Percentiles rank a stretch among this genome's conserved stretches.
These are phyloP conservation scores for Auricularia sp. DNA, from an alignment of 768 basidiomycete species.

Conservation along the genomic window DNA sequence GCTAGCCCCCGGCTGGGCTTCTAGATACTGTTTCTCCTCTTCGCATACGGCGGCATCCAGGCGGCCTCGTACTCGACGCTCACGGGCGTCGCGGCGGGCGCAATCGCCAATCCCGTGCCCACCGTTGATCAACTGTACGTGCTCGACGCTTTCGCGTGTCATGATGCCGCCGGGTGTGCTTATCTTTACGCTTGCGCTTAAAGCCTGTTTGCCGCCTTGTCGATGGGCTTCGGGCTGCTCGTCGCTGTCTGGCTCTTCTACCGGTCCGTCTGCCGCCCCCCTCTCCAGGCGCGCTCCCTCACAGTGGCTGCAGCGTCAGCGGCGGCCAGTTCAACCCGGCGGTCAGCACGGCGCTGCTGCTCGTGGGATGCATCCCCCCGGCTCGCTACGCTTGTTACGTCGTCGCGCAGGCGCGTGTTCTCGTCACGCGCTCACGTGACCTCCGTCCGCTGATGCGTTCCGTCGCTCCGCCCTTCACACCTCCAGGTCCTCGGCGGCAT, in stretches of 20 bases:
- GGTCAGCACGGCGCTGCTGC: conserved; percentile 47
- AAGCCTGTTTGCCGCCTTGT: background rate
- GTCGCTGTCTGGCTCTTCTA: conserved; percentile 61
- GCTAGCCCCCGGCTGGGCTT: background rate
- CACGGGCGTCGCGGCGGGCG: background rate
- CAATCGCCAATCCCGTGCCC: background rate
- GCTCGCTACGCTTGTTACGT: conserved; percentile 49
- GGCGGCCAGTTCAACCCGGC: conserved; percentile 61
- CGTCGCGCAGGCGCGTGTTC: conserved; percentile 37
- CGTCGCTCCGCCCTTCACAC: background rate
- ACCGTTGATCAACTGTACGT: background rate
- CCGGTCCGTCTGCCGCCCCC: conserved; percentile 9
- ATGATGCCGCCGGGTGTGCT: background rate
- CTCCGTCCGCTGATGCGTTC: background rate
- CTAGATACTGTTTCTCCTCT: conserved; percentile 44
- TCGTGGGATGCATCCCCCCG: conserved; percentile 44
- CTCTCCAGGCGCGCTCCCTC: background rate
- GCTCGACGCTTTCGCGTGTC: background rate
- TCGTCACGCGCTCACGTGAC: conserved; percentile 1
- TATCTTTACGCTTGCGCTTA: background rate
- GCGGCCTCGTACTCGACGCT: conserved; percentile 26
- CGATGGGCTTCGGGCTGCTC: conserved; percentile 42
- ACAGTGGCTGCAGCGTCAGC: conserved; percentile 26
- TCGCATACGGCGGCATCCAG: conserved; percentile 57
- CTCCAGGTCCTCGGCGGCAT: conserved; percentile 41